phyloP scores from a whole-genome alignment of 352 stramenopile species.

The Elongisporangium prolatum region DNA sequence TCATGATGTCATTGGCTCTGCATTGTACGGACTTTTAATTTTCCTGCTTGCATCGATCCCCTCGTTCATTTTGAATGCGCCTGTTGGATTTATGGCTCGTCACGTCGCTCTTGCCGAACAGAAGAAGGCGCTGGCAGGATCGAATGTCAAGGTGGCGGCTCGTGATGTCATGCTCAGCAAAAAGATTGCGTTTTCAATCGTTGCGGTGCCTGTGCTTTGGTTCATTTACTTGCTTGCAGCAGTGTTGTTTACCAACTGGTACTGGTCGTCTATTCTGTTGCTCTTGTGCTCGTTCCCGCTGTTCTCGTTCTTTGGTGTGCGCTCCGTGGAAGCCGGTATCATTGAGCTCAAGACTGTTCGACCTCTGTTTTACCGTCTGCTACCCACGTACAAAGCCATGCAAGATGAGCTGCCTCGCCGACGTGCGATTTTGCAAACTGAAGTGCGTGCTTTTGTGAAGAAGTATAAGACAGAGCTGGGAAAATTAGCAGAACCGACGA shows the following conservation, averaged over 20 bases:
- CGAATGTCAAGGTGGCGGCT: constrained; percentile 89
- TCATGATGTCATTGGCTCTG: constrained; percentile 86
- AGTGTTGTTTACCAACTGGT: constrained; percentile 79
- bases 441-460: constrained; percentile 72
- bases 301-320: constrained; percentile 87
- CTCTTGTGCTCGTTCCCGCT: constrained; percentile 79
- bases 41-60: constrained; percentile 88
- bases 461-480: constrained; percentile 62
- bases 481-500: constrained; percentile 59
- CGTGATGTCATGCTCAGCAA: constrained; percentile 90
- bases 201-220: constrained; percentile 87
- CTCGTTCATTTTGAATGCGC: constrained; percentile 89
- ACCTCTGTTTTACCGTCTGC: constrained; percentile 74
- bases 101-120: constrained; percentile 70
- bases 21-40: constrained; percentile 79
- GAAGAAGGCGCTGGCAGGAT: constrained; percentile 81
- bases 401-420: constrained; percentile 73
- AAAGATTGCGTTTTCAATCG: constrained; percentile 92
- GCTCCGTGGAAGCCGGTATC: constrained; percentile 82
- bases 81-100: constrained; percentile 84
- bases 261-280: constrained; percentile 80
- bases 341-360: constrained; percentile 86
- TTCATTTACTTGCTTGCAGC: constrained; percentile 83
- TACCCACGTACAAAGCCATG: constrained; percentile 71
- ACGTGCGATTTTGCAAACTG: constrained; percentile 62